Base-by-base conservation (phyloP, 768 basidiomycete species). In the Tricholoma bakamatsutake region DNA sequence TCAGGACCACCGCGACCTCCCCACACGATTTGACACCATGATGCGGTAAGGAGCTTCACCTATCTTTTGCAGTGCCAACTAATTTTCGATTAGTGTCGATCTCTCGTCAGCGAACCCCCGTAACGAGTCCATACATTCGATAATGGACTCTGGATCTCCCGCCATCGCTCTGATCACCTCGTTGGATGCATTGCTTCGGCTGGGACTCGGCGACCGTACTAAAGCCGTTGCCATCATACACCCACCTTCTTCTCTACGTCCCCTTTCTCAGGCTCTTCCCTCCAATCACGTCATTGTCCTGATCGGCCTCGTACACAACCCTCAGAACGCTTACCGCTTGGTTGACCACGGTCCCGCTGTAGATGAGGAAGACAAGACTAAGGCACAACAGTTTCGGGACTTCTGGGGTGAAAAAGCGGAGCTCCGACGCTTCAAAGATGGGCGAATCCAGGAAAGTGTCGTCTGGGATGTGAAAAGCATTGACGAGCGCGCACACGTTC, bases 361-460 rank as follows among this genome's bases (percentile, higher is more conserved):
- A 50, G 83, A 84, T 10, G 84, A 86, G 37, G 66, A 77, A 42
- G 78, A 86, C 50, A 71, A 76, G 21, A 67, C 73, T 9, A 76
- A 69, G 5, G 75, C 79, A 0, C 71, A 79, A 45, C 76, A 74
- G 3, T 99, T 97, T 77, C 83, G 87, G 21, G 79, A 83, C 5
- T 75, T 98, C 61, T 99, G 97, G 97, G 96, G 95, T 0, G 74
- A 81, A 37, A 96, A 93, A 68, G 86, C 94, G 0, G 96, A 98
- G 65, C 75, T 98, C 15, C 81, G 97, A 5, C 82, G 95, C 37
- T 99, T 99, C 77, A 95, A 98, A 69, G 95, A 99, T 63, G 96
- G 96, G 1, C 80, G 87, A 15, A 98, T 98, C 58, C 66, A 81
- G 5, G 93, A 98, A 69, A 92, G 89, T 61, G 93, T 98, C n/a